phyloP scores from a whole-genome alignment of 352 stramenopile genomes.

The Elongisporangium prolatum region DNA sequence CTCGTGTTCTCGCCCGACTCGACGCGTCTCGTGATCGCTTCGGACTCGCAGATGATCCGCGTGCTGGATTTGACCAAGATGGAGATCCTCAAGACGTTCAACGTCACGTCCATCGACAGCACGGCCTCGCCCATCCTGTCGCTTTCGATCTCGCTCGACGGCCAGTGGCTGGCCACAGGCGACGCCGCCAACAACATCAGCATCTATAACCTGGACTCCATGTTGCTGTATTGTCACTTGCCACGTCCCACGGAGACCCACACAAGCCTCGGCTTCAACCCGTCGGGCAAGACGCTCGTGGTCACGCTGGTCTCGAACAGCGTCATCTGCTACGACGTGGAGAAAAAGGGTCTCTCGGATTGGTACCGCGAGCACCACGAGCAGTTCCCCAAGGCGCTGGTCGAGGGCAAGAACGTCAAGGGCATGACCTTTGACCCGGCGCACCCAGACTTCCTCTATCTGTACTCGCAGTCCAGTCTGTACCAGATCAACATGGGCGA shows the following conservation, averaged over 20 bases:
- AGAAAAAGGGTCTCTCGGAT: conserved; percentile 69
- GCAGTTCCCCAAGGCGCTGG: conserved; percentile 66
- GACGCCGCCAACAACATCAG: conserved; percentile 65
- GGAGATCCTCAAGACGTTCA: conserved; percentile 74
- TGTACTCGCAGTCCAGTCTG: conserved; percentile 77
- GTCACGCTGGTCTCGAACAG: conserved; percentile 81
- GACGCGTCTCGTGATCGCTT: conserved; percentile 66
- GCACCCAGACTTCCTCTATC: conserved; percentile 66
- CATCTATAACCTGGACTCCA: conserved; percentile 85
- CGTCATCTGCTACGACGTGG: conserved; percentile 83
- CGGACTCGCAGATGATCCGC: conserved; percentile 56
- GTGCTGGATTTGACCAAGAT: conserved; percentile 70
- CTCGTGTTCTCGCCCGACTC: conserved; percentile 78
- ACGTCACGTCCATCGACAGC: conserved; percentile 21
- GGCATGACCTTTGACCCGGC: conserved; percentile 77
- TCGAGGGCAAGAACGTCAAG: conserved; percentile 74
- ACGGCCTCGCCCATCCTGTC: conserved; percentile 45
- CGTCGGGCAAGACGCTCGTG: conserved; percentile 68
- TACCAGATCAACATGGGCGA: conserved; percentile 83
- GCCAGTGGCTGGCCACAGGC: conserved; percentile 73
- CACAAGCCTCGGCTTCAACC: conserved; percentile 75
- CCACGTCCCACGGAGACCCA: conserved; percentile 66
- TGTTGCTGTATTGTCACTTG: conserved; percentile 75
- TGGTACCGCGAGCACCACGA: conserved; percentile 71
- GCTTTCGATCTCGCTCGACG: conserved; percentile 71